Evolutionary conservation across 495 filamentous ascomycete genomes (phyloP).

Genomic region (Penicillium goetzii): DNA sequence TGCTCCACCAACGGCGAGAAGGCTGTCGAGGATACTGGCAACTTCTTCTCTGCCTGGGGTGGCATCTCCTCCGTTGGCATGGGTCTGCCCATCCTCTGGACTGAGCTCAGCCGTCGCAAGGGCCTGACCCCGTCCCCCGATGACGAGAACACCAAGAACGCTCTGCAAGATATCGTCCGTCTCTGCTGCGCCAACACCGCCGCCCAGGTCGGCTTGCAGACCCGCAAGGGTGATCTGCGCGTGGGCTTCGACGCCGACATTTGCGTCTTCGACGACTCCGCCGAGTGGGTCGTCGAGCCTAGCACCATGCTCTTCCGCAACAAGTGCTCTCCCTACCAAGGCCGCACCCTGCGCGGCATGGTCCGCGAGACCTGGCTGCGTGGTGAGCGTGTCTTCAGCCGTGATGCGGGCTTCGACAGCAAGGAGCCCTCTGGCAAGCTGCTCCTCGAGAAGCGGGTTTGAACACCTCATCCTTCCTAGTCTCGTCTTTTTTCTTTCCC

Average conservation of each 20-base stretch:
- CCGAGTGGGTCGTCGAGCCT: conserved; percentile 70
- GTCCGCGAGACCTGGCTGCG: conserved; percentile 91
- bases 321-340: conserved; percentile 92
- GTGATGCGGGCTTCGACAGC: conserved; percentile 61
- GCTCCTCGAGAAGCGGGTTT: conserved; percentile 61
- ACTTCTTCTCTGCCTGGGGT: conserved; percentile 97
- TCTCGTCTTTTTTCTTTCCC: conserved; percentile 14
- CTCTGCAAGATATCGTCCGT: conserved; percentile 74
- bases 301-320: conserved; percentile 90
- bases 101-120: conserved; percentile 66
- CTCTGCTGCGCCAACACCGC: conserved; percentile 90
- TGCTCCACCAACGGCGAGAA: conserved; percentile 32
- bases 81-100: conserved; percentile 89
- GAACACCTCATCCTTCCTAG: conserved; percentile 22
- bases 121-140: conserved; percentile 44
- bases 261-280: conserved; percentile 86
- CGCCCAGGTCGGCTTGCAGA: conserved; percentile 83
- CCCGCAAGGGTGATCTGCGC: conserved; percentile 78
- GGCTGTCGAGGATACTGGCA: conserved; percentile 50
- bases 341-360: conserved; percentile 74
- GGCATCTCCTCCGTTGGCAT: conserved; percentile 94
- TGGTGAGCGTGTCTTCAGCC: conserved; percentile 73
- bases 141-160: conserved; percentile 44
- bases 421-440: conserved; percentile 63
- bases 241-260: conserved; percentile 92